phyloP scores from a whole-genome alignment of 2,329 filamentous ascomycete species.

The Ploettnerulaceae sp. region DNA sequence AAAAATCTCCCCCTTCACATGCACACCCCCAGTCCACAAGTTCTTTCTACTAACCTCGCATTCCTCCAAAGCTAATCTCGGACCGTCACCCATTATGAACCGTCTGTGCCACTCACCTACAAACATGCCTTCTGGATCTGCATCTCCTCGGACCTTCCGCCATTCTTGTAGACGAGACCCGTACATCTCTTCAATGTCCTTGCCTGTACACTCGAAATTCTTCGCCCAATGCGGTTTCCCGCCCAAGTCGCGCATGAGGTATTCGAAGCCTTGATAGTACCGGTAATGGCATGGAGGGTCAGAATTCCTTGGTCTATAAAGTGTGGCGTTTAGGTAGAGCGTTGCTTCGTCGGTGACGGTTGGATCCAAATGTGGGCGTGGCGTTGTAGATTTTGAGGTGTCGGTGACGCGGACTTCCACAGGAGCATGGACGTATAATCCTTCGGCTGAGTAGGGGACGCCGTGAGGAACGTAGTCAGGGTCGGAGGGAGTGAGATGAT shows the following conservation, averaged over 20 bases:
- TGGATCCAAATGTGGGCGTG: slow-evolving; percentile 66
- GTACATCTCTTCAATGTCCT: slow-evolving; percentile 64
- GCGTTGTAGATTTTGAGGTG: slow-evolving; percentile 44
- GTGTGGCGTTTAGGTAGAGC: slow-evolving; percentile 83
- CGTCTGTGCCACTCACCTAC: slow-evolving; percentile 84
- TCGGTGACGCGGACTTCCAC: slow-evolving; percentile 86
- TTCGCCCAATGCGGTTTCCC: slow-evolving; percentile 89
- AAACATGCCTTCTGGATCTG: slow-evolving; percentile 81
- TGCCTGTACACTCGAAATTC: slow-evolving; percentile 65
- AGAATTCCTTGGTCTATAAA: slow-evolving; percentile 75
- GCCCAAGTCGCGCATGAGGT: slow-evolving; percentile 79
- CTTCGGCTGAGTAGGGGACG: slow-evolving; percentile 77
- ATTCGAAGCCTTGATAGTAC: slow-evolving; percentile 89
- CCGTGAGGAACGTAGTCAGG: slow-evolving; percentile 56
- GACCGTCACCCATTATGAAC: slow-evolving; percentile 47
- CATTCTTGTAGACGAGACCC: slow-evolving; percentile 62
- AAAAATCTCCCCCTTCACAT: slow-evolving; percentile 20
- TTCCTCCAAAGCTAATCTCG: slow-evolving; percentile 29
- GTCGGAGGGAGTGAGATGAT: slow-evolving; percentile 56
- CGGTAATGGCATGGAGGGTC: slow-evolving; percentile 71
- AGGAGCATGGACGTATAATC: slow-evolving; percentile 81
- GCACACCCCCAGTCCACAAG: slow-evolving; percentile 26
- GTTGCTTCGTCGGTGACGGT: slow-evolving; percentile 65
- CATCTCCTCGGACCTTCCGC: slow-evolving; percentile 61
- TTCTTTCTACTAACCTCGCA: slow-evolving; percentile 25